Evolutionary conservation across 2,329 filamentous ascomycete genomes (phyloP).

Genomic region (Stachybotrys echinatus): DNA sequence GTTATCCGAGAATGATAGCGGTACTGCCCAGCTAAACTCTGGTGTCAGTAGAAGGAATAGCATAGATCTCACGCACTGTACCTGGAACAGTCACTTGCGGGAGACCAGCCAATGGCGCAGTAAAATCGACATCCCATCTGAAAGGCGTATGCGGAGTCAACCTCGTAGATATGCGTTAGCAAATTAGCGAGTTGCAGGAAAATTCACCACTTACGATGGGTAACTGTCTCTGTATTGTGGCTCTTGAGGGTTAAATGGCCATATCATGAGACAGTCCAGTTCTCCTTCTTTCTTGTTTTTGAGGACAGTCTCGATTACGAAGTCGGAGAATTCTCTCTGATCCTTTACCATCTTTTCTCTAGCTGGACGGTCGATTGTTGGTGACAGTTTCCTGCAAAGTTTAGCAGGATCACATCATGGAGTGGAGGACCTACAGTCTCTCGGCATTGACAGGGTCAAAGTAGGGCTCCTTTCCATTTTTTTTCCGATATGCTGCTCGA

Average conservation of each 20-base stretch:
- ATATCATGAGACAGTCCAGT: too few species aligned
- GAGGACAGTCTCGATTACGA: not conserved
- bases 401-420: not conserved
- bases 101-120: not conserved
- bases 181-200: not conserved
- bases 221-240: not conserved
- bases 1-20: not conserved
- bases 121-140: not conserved
- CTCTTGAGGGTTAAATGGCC: not conserved
- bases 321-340: not conserved
- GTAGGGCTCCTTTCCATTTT: not conserved
- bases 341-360: not conserved
- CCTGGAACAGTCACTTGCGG: not conserved
- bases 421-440: not conserved
- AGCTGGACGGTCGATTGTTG: not conserved
- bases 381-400: not conserved
- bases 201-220: not conserved
- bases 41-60: not conserved
- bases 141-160: not conserved
- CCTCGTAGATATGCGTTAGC: not conserved
- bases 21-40: not conserved
- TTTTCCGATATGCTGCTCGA: not conserved
- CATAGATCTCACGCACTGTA: not conserved
- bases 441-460: not conserved
- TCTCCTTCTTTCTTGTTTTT: too few species aligned